Percentiles rank a stretch among this genome's conserved stretches.
Conservation (phyloP, 2,329 filamentous ascomycete genomes). For the Alternaria sp. region DNA sequence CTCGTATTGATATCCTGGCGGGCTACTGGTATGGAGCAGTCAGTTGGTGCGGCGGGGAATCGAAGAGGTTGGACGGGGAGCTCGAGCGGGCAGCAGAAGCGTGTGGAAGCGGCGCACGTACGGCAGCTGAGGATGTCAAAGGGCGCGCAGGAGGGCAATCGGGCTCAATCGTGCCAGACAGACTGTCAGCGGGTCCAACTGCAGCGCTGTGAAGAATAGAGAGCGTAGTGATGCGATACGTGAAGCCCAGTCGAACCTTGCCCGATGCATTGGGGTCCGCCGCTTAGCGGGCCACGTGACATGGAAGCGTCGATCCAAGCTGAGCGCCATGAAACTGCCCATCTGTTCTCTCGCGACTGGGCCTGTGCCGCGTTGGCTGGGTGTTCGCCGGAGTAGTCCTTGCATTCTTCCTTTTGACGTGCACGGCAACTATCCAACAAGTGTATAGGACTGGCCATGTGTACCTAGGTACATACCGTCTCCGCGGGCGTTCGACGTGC, state of each 20-base stretch:
- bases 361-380: not conserved
- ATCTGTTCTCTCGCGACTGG: slow-evolving; percentile 4
- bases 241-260: slow-evolving; percentile 20
- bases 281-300: slow-evolving; percentile 27
- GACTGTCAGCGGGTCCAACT: slow-evolving; percentile 29
- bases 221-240: slow-evolving; percentile 45
- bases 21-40: slow-evolving; percentile 22
- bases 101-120: slow-evolving; percentile 39
- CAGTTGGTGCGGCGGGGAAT: slow-evolving; percentile 28
- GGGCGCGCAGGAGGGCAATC: slow-evolving; percentile 34
- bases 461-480: not conserved
- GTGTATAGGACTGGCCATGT: not conserved
- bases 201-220: slow-evolving; percentile 47
- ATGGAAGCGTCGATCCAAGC: slow-evolving; percentile 7
- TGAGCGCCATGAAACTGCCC: slow-evolving; percentile 10
- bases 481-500: not conserved
- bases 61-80: slow-evolving; percentile 23
- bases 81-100: slow-evolving; percentile 29
- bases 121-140: slow-evolving; percentile 24
- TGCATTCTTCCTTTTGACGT: not conserved
- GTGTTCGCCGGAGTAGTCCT: not conserved
- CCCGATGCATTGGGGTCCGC: slow-evolving; percentile 12
- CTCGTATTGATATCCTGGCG: slow-evolving; percentile 27
- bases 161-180: slow-evolving; percentile 41
- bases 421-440: not conserved